These are phyloP conservation scores for Thymus mandschuricus DNA, from an alignment of 257 asterid genomes.

Conservation along the genomic window DNA sequence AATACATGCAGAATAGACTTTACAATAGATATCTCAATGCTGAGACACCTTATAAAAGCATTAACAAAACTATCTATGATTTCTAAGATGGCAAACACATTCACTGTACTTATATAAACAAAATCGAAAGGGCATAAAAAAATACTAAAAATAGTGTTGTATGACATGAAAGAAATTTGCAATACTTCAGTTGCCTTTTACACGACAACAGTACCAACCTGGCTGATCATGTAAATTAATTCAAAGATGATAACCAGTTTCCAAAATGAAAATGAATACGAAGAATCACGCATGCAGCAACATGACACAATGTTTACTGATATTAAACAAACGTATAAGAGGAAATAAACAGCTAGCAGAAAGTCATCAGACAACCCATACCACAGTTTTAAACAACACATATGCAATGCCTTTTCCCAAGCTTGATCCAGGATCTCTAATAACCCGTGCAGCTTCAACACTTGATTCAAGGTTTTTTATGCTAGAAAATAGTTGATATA, in stretches of 20 bases:
- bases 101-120: no score
- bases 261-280: not conserved
- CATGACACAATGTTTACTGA: not conserved
- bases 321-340: slow-evolving; percentile 1
- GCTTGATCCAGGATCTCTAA: slow-evolving; percentile 91
- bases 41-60: not conserved
- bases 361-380: slow-evolving; percentile 40
- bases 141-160: no score
- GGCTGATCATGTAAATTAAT: no score
- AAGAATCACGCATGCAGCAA: slow-evolving; percentile 8
- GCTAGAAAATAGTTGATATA: slow-evolving; percentile 69
- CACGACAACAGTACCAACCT: no score
- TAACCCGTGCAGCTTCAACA: slow-evolving; percentile 84
- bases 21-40: not conserved
- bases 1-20: not conserved
- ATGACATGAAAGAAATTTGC: no score
- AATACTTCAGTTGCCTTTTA: no score
- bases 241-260: no score
- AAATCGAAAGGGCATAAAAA: no score
- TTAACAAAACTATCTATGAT: not conserved
- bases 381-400: slow-evolving; percentile 86
- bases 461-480: slow-evolving; percentile 72
- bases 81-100: no score
- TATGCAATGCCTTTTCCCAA: slow-evolving; percentile 96
- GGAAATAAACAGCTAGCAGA: not conserved